These are phyloP conservation scores for Fusarium sublunatum DNA, from an alignment of 2,329 filamentous ascomycete species.

Conservation along the genomic window DNA sequence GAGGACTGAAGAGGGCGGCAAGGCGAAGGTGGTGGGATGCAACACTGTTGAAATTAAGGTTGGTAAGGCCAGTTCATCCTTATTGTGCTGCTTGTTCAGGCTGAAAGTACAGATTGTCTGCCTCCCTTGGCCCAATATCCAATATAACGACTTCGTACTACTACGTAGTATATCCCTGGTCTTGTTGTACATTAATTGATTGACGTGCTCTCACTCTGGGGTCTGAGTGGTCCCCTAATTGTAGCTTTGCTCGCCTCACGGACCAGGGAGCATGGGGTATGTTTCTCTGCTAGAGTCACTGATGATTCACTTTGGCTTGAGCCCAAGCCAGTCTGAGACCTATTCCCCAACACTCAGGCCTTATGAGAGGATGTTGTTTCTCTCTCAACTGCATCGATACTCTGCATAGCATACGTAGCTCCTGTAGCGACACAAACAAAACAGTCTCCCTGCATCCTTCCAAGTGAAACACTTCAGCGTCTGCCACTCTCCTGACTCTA, in stretches of 20 bases:
- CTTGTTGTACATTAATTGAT: slow-evolving; percentile 21
- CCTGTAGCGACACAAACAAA: slow-evolving; percentile 2
- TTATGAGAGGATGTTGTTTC: background rate
- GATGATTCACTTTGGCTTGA: slow-evolving; percentile 20
- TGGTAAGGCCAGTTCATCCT: no score
- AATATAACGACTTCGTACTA: slow-evolving; percentile 20
- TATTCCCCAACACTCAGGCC: slow-evolving; percentile 9
- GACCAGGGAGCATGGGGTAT: slow-evolving; percentile 34
- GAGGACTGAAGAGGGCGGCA: slow-evolving; percentile 27
- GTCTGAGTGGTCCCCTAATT: slow-evolving; percentile 37
- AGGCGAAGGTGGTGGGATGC: background rate
- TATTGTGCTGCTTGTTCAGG: background rate
- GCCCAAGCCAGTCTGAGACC: slow-evolving; percentile 19
- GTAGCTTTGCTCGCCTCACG: slow-evolving; percentile 35
- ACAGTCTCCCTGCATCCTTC: slow-evolving; percentile 35
- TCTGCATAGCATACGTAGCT: slow-evolving; percentile 11
- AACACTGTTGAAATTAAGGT: background rate
- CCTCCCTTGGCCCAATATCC: slow-evolving; percentile 17
- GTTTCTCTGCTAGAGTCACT: slow-evolving; percentile 17
- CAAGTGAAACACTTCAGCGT: slow-evolving; percentile 35
- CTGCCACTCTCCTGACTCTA: slow-evolving; percentile 10
- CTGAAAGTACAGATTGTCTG: slow-evolving; percentile 2
- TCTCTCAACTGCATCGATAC: slow-evolving; percentile 1
- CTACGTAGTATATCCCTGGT: slow-evolving; percentile 11
- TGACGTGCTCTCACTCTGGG: slow-evolving; percentile 33